Evolutionary conservation across 108 stramenopile genomes (phyloP), one percentile per base, ranked within the genome.

Genomic region (Fragilaria crotonensis): DNA sequence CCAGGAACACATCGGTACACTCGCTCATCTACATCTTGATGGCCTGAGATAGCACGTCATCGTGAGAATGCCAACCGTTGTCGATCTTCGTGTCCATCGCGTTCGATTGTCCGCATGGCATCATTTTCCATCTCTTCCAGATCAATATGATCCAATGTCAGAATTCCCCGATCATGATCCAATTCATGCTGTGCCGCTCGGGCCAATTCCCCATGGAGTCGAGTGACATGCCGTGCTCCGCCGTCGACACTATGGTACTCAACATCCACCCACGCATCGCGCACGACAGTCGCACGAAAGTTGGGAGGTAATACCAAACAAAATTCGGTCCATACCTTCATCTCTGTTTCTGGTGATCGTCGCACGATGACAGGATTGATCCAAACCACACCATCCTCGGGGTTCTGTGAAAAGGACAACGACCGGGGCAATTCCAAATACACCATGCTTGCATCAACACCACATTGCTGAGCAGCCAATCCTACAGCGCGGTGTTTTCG

Each of bases 381-480:
- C 20, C 88, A 51, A 45, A 87, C 55, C 21, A 81, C 57, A 41
- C 68, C 75, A 30, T 59, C 33, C 19, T 50, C 65, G 30, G 29
- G 28, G 1, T 2, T 28, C 51, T 41, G n/a, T n/a, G n/a, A n/a
- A n/a, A n/a, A n/a, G n/a, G n/a, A n/a, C n/a, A n/a, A n/a, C n/a
- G n/a, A n/a, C n/a, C n/a, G n/a, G n/a, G n/a, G n/a, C 28, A 19
- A 36, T 45, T 80, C 73, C 48, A 80, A 70, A 27, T 69, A 90
- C 5, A 91, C 66, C 66, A 91, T 68, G 31, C 78, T 71, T 5
- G 62, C 80, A 62, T 88, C 76, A n/a, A 92, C 63, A 5, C 90
- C 90, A 59, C 86, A 87, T 63, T 92, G 90, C 58, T 87, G 86
- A 1, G 90, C 90, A 5, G 90, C 90, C 32, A 92, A 61, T 27